Conservation (phyloP, 768 basidiomycete species). For the Russula sp. region DNA sequence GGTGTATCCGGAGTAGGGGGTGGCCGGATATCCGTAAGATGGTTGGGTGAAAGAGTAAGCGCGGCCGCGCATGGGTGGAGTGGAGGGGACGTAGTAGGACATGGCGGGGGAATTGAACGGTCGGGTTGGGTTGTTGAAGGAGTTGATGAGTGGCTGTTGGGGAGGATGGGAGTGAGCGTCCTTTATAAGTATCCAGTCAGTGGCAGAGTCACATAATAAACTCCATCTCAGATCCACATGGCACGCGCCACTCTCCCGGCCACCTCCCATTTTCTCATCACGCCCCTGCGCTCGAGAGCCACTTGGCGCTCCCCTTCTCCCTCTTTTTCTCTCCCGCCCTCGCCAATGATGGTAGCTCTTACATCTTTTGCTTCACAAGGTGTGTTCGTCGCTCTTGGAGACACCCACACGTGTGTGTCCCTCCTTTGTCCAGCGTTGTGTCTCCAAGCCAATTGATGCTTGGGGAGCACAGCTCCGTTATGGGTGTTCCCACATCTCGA, state of each 20-base stretch:
- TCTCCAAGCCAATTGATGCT: background rate
- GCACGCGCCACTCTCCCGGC: background rate
- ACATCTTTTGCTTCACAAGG: background rate
- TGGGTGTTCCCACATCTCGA: no score
- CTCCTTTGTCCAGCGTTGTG: background rate
- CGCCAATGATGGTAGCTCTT: background rate
- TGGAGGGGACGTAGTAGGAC: conserved; percentile 26
- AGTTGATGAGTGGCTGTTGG: background rate
- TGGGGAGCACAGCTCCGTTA: no score
- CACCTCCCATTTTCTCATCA: background rate
- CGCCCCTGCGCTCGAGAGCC: background rate
- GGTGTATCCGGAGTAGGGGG: conserved; percentile 23
- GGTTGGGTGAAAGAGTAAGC: conserved; percentile 22
- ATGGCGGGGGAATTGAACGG: conserved; percentile 1
- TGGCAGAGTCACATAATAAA: background rate
- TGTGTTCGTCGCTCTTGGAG: background rate
- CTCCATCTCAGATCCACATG: conserved; percentile 2
- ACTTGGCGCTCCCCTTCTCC: background rate
- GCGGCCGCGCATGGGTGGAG: conserved; percentile 21
- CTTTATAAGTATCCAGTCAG: conserved; percentile 1
- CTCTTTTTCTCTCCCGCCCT: background rate
- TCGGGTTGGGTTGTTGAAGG: background rate
- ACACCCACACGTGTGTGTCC: background rate
- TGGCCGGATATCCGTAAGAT: conserved; percentile 20
- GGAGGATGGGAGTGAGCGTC: background rate